Evolutionary conservation across 352 stramenopile species (phyloP), one percentile per base, ranked within the genome.

Genomic region (Globisporangium apiculatum): DNA sequence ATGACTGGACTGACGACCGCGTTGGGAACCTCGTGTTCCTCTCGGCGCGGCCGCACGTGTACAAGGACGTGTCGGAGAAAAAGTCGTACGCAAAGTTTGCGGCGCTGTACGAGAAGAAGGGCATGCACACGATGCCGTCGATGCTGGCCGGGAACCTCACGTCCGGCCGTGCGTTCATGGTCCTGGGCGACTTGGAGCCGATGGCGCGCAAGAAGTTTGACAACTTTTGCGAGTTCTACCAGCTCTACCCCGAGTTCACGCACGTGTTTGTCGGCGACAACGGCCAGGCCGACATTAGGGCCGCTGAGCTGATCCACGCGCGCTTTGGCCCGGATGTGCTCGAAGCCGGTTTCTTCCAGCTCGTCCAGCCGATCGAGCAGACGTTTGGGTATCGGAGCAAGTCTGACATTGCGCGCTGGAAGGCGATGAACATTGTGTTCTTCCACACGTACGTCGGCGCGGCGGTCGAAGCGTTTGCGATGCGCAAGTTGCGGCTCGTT

Each of bases 231-330:
- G 84, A 98, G 67, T 99, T 98, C 66, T 97, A 98, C 35, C 89
- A 94, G 52, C 86, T 99, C 37, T 99, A 99, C 67, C 96, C 97
- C 1, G 97, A 99, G 73, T 99, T 98, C 68, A 96, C 88, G 56
- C 94, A 98, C 69, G 88, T 99, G 11, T 99, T 99, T 69, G 88
- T 99, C 41, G 97, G 96, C 5, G 97, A 99, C 76, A 99, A 99
- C 60, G 97, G 89, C 11, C 92, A 98, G 74, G 90, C 84, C 31
- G 92, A 98, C 46, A 82, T 97, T 9, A 81, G 87, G n/a, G 88
- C 92, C 4, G 91, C 91, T 0, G 87, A 97, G 61, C 65, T 97
- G 51, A 97, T 96, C 43, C 66, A 84, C 15, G 79, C 96, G 38
- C 83, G 84, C 55, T 92, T 82, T 58, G 81, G 74, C 8, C 58